Conservation (phyloP, 2,329 filamentous ascomycete species). For the Colletotrichum incanum region DNA sequence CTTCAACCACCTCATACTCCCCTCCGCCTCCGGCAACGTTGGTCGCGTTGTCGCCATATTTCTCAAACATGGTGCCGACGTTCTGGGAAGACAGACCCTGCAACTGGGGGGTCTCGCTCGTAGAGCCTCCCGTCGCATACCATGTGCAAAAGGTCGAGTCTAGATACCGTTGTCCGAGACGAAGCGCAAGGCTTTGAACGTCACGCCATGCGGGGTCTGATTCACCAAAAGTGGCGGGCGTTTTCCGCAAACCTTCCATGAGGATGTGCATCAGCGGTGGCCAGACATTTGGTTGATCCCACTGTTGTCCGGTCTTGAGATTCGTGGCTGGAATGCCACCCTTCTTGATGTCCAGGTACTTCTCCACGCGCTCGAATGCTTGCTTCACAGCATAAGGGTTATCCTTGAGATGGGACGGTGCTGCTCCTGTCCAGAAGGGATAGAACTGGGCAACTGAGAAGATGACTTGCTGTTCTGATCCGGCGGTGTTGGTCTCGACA, state of each 20-base stretch:
- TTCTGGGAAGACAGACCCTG: constrained; percentile 59
- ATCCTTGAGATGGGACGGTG: constrained; percentile 68
- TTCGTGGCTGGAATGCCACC: constrained; percentile 77
- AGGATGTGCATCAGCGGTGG: constrained; percentile 77
- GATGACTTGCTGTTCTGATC: constrained; percentile 69
- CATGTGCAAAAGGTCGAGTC: constrained; percentile 80
- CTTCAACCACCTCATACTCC: constrained; percentile 79
- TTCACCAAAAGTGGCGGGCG: constrained; percentile 68
- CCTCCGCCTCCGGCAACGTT: constrained; percentile 76
- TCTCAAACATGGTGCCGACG: constrained; percentile 78
- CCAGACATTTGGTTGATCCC: constrained; percentile 81
- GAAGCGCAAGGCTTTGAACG: constrained; percentile 70
- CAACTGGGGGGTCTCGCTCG: constrained; percentile 66
- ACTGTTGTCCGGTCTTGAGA: constrained; percentile 74
- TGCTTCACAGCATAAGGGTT: constrained; percentile 71
- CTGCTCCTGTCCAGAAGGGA: constrained; percentile 79
- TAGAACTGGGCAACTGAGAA: constrained; percentile 75
- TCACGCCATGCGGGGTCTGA: constrained; percentile 69
- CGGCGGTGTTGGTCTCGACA: constrained; percentile 61
- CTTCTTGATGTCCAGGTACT: constrained; percentile 65
- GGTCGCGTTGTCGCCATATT: constrained; percentile 74
- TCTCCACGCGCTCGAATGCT: constrained; percentile 68
- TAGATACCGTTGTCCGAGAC: constrained; percentile 76
- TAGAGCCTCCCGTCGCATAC: constrained; percentile 77
- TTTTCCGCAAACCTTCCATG: constrained; percentile 74